Evolutionary conservation across 495 filamentous ascomycete species (phyloP).

Genomic region (Penicillium soppii): DNA sequence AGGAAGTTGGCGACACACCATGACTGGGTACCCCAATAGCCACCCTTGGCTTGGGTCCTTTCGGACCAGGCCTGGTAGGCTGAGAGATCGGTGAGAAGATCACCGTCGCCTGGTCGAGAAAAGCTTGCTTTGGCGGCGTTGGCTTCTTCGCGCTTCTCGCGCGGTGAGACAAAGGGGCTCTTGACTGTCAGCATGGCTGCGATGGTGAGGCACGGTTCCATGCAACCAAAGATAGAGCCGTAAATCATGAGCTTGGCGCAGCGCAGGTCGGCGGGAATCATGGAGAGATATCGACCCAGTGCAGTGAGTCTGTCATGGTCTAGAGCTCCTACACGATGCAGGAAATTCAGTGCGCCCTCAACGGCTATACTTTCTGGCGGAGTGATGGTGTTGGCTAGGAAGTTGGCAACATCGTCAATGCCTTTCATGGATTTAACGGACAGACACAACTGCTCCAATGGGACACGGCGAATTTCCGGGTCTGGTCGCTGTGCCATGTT

Average conservation of each 20-base stretch:
- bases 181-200: constrained; percentile 83
- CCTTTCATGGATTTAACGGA: constrained; percentile 91
- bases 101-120: constrained; percentile 67
- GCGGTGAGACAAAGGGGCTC: constrained; percentile 80
- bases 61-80: constrained; percentile 82
- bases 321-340: constrained; percentile 84
- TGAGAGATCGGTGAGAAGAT: constrained; percentile 79
- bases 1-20: constrained; percentile 92
- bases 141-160: constrained; percentile 76
- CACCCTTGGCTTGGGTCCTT: constrained; percentile 51
- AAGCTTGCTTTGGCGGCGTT: constrained; percentile 76
- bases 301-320: constrained; percentile 83
- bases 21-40: constrained; percentile 58
- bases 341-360: constrained; percentile 73
- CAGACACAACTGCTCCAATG: constrained; percentile 90
- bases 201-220: constrained; percentile 86
- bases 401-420: constrained; percentile 71
- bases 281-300: constrained; percentile 82
- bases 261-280: constrained; percentile 92
- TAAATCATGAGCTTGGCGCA: constrained; percentile 96
- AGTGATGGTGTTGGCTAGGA: constrained; percentile 83
- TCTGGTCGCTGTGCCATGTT: constrained; percentile 91
- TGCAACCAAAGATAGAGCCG: constrained; percentile 87
- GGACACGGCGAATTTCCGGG: constrained; percentile 89
- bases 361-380: constrained; percentile 83